Evolutionary conservation across 192 early-diverging fungal species (phyloP).

Genomic region (Pilaira anomala): DNA sequence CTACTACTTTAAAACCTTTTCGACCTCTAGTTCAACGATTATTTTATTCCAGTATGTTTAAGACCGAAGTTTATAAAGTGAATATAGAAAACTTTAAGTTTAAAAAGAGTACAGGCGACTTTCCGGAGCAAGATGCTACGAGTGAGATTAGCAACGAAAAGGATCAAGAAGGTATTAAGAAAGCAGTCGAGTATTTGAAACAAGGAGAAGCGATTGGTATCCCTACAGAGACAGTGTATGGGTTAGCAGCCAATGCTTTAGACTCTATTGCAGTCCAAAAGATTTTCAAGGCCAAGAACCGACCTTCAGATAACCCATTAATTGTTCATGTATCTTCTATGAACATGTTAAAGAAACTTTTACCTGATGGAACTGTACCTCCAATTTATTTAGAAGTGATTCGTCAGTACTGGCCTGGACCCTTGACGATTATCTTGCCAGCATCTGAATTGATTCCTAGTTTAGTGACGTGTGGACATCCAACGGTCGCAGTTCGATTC

Average conservation of each 20-base stretch:
- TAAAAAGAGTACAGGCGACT: neutral
- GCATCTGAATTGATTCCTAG: constrained; percentile 64
- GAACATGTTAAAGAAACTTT: constrained; percentile 74
- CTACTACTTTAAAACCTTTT: no score
- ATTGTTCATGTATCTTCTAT: constrained; percentile 95
- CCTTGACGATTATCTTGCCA: constrained; percentile 88
- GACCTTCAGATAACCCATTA: constrained; percentile 94
- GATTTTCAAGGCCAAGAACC: constrained; percentile 84
- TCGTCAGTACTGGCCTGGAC: constrained; percentile 84
- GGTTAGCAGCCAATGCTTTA: constrained; percentile 88
- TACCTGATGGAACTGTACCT: constrained; percentile 65
- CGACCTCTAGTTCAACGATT: no score
- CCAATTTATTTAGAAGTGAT: constrained; percentile 66
- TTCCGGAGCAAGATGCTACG: constrained; percentile 20
- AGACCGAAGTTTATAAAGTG: constrained; percentile 7
- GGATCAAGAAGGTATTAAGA: constrained; percentile 30
- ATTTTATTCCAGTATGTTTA: constrained; percentile 2
- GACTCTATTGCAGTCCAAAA: constrained; percentile 56
- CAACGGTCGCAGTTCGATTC: constrained; percentile 87
- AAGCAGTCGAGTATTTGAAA: constrained; percentile 56
- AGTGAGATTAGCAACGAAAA: constrained; percentile 8
- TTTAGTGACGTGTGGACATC: constrained; percentile 78
- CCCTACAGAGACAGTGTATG: constrained; percentile 99
- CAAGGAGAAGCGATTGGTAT: constrained; percentile 74
- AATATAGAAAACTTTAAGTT: constrained; percentile 14